Evolutionary conservation across 352 stramenopile genomes (phyloP), one percentile per base, ranked within the genome.

Genomic region (Phytophthora brassicae): DNA sequence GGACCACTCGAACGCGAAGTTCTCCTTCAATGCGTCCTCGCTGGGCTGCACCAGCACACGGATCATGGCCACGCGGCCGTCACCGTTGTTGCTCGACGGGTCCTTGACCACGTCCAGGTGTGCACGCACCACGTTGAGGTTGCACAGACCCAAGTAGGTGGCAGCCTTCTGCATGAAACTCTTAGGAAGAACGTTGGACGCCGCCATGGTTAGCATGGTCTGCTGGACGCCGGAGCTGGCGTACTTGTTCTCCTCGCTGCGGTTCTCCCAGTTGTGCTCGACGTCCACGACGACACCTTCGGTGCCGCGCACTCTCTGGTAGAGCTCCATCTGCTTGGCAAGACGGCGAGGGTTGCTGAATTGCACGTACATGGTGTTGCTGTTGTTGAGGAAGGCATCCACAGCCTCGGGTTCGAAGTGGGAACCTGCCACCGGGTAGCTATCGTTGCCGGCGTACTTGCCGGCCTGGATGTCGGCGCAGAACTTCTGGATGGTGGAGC

Each of bases 31-130:
- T 5, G 79, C 77, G 31, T 90, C 64, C 19, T 79, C 50, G 42
- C 78, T 85, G 13, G 84, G 84, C 38, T 86, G 78, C 24, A 94
- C 84, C 26, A 94, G 74, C 57, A 94, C 90, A n/a, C 84, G 84
- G 50, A 92, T 82, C 79, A 94, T 88, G 38, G 81, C 81, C 8
- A 93, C 82, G 42, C 86, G 81, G 20, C 71, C 81, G 51, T 44
- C 38, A 2, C 38, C 38, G 38, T 44, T 44, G 38, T 79, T 72
- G 39, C 84, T 68, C 33, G 59, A 17, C 16, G 61, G 86, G 81
- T 98, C 92, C 26, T 92, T 76, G 4, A 99, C 87, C 24, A 98
- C 88, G 64, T 99, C 96, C 51, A 99, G 75, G 70, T 98, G 95
- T 19, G 95, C 94, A 35, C 95, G 88, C 22, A 96, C 75, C n/a